Percentiles rank a stretch among this genome's conserved stretches.
Conservation (phyloP, 129 eudicot species). For the Pulicaria dysenterica region DNA sequence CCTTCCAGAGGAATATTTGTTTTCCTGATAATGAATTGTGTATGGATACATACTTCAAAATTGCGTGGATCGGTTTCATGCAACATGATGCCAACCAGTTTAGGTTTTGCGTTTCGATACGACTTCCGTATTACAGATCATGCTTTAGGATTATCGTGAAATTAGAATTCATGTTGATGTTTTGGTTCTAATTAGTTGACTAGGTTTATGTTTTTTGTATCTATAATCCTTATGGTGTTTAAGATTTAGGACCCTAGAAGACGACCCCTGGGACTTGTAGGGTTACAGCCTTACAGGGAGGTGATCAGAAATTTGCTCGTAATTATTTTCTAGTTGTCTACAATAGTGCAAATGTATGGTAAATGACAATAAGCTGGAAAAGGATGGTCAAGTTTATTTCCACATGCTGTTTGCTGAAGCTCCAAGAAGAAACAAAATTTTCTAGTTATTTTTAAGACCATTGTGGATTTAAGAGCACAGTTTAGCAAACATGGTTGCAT, state of each 20-base stretch:
- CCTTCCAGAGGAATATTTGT: background rate
- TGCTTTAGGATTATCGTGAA: background rate
- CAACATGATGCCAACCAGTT: slow-evolving; percentile 12
- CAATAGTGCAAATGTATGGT: background rate
- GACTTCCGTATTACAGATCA: background rate
- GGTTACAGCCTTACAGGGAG: slow-evolving; percentile 26
- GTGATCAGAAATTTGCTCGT: slow-evolving; percentile 15
- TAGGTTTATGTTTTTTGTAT: background rate
- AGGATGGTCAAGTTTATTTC: background rate
- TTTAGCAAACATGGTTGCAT: background rate
- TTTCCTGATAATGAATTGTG: slow-evolving; percentile 5
- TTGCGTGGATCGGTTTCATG: slow-evolving; percentile 25
- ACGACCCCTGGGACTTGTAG: slow-evolving; percentile 18
- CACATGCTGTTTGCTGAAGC: slow-evolving; percentile 8
- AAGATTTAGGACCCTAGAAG: slow-evolving; percentile 2
- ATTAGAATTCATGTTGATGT: background rate
- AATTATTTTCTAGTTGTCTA: background rate
- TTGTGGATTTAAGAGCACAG: background rate
- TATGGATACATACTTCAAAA: background rate
- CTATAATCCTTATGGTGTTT: background rate
- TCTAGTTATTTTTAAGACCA: background rate
- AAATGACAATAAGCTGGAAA: slow-evolving; percentile 16
- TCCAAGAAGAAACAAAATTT: slow-evolving; percentile 1
- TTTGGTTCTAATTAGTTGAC: slow-evolving; percentile 11
- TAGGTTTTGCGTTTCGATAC: slow-evolving; percentile 14